Evolutionary conservation across 371 early-diverging fungal genomes (phyloP).

Genomic region (Neoconidiobolus thromboides): DNA sequence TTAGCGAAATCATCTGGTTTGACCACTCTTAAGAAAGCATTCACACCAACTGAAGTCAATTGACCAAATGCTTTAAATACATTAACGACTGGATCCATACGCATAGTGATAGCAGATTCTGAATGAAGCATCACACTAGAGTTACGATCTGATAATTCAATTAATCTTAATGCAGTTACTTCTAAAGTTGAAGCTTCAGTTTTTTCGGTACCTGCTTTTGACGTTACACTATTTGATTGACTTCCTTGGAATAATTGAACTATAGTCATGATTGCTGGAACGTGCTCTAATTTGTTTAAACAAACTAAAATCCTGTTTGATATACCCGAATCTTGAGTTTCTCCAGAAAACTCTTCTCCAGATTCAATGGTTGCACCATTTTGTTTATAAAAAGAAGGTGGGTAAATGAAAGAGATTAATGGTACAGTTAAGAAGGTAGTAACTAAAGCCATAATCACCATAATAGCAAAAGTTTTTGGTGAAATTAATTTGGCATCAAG

Average conservation of each 20-base stretch:
- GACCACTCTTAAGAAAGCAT: slow-evolving; percentile 15
- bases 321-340: neutral
- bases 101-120: slow-evolving; percentile 29
- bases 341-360: neutral
- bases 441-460: slow-evolving; percentile 73
- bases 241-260: slow-evolving; percentile 28
- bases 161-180: slow-evolving; percentile 38
- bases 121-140: slow-evolving; percentile 50
- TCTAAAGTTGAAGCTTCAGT: neutral
- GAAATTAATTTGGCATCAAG: slow-evolving; percentile 67
- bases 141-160: slow-evolving; percentile 47
- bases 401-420: slow-evolving; percentile 30
- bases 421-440: slow-evolving; percentile 66
- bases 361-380: neutral
- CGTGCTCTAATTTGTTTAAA: slow-evolving; percentile 37
- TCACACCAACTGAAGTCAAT: slow-evolving; percentile 28
- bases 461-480: slow-evolving; percentile 56
- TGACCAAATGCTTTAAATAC: slow-evolving; percentile 53
- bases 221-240: neutral
- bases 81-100: slow-evolving; percentile 44
- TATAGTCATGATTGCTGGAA: slow-evolving; percentile 56
- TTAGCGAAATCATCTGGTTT: slow-evolving; percentile 23
- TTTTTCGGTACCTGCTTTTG: neutral
- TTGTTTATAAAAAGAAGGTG: slow-evolving; percentile 11
- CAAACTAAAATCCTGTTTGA: slow-evolving; percentile 22